Base-by-base conservation (phyloP, 495 filamentous ascomycete species). In the Penicillium paradoxum region DNA sequence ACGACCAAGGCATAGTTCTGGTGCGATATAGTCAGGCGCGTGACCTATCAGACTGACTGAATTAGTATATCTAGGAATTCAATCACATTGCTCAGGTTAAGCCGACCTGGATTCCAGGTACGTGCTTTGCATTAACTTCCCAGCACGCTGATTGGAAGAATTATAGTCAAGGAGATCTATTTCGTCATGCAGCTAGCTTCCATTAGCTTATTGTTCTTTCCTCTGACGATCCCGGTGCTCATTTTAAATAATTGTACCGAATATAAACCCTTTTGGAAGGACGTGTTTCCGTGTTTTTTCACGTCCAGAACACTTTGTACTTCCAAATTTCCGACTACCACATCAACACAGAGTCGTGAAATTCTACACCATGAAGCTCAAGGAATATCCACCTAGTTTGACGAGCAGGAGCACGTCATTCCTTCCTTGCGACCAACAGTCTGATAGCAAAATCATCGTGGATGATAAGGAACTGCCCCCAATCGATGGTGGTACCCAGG, bases 401-500 rank as follows among this genome's bases (percentile, higher is more conserved):
- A 27, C 29, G 3, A 54, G 51, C 43, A 44, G 34, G 17, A 49
- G 44, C 13, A 39, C 44, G 21, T 24, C 19, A 4, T 45, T 36
- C 24, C 1, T 29, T 2, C 43, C 51, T 0, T 54, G 27, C 7
- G 36, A 58, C 19, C 36, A 54, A 51, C 37, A 51, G 15, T 42
- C 41, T 18, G 24, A 47, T 15, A 42, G 14, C 46, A 21, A 34
- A 36, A 42, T 37, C 13, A 47, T 51, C 21, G 9, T 27, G 1
- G 21, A 38, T 11, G 42, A 57, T 6, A 4, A 58, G 21, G 36
- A 36, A 2, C 60, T 85, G 9, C 83, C 84, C 9, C 73, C 72
- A 3, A 73, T 67, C 1, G 85, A 88, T 66, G 71, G 78, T 9
- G 85, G 83, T 3, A 75, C 72, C 38, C 71, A 81, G 32, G 84